phyloP scores from a whole-genome alignment of 208 protist genomes.

The Novymonas esmeraldas region DNA sequence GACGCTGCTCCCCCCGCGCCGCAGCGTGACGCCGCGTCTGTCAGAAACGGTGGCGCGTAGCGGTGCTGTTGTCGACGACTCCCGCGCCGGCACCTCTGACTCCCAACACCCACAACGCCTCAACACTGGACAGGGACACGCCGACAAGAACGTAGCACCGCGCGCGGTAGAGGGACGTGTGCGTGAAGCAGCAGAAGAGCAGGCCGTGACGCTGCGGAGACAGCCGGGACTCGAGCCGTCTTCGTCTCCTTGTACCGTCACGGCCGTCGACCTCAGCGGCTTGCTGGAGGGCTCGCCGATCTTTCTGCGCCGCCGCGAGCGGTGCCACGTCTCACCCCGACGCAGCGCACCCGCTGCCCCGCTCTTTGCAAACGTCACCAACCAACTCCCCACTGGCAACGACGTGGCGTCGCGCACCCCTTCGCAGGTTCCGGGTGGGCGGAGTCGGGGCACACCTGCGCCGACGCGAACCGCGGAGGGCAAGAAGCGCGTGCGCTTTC shows the following conservation, averaged over 20 bases:
- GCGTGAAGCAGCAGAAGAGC: not conserved
- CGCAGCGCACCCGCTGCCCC: not conserved
- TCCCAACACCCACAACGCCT: no score
- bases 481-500: slow-evolving; percentile 18
- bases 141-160: no score
- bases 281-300: slow-evolving; percentile 2
- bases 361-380: not conserved
- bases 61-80: slow-evolving; percentile 5
- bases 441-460: no score
- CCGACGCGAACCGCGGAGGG: no score
- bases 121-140: no score
- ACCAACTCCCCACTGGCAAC: not conserved
- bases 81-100: no score
- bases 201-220: not conserved
- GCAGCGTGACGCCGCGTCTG: slow-evolving; percentile 11
- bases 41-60: not conserved
- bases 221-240: no score
- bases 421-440: no score
- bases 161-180: no score
- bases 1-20: slow-evolving; percentile 5
- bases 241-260: not conserved
- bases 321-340: no score
- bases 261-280: not conserved
- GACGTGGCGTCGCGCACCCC: no score
- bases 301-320: slow-evolving; percentile 8